Evolutionary conservation across 2,329 filamentous ascomycete genomes (phyloP).

Genomic region (Bipolaris sorokiniana): DNA sequence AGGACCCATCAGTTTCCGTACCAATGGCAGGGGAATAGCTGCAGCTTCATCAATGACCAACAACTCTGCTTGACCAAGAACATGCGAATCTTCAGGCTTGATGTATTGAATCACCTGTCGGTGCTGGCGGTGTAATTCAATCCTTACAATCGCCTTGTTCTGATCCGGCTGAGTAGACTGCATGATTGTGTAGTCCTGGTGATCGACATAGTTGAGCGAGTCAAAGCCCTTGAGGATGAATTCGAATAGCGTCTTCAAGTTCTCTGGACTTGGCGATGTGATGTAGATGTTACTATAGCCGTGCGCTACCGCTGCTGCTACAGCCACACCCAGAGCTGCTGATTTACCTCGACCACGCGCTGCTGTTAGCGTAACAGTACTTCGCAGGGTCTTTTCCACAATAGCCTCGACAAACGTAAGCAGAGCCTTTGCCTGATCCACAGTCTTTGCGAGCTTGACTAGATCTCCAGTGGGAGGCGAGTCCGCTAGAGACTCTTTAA

Average conservation of each 20-base stretch:
- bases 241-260: constrained; percentile 97
- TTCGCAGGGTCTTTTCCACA: constrained; percentile 90
- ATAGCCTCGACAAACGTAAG: constrained; percentile 96
- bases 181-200: constrained; percentile 96
- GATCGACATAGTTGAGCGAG: constrained; percentile 88
- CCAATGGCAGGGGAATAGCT: constrained; percentile 90
- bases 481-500: constrained; percentile 87
- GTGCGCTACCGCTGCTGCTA: constrained; percentile 91
- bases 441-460: constrained; percentile 83
- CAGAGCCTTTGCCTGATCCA: constrained; percentile 96
- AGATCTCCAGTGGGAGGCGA: constrained; percentile 85
- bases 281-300: constrained; percentile 99
- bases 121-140: constrained; percentile 94
- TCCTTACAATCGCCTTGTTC: constrained; percentile 97
- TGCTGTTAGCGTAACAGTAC: constrained; percentile 91
- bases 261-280: constrained; percentile 95
- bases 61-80: constrained; percentile 91
- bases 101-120: constrained; percentile 99
- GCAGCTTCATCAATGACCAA: constrained; percentile 97
- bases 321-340: constrained; percentile 89
- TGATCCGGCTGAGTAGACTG: constrained; percentile 98
- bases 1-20: constrained; percentile 92
- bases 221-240: constrained; percentile 99
- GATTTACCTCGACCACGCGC: constrained; percentile 96
- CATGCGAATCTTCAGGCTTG: constrained; percentile 92